These are phyloP conservation scores for Fusarium pseudocircinatum DNA, from an alignment of 2,329 filamentous ascomycete species.

Conservation along the genomic window DNA sequence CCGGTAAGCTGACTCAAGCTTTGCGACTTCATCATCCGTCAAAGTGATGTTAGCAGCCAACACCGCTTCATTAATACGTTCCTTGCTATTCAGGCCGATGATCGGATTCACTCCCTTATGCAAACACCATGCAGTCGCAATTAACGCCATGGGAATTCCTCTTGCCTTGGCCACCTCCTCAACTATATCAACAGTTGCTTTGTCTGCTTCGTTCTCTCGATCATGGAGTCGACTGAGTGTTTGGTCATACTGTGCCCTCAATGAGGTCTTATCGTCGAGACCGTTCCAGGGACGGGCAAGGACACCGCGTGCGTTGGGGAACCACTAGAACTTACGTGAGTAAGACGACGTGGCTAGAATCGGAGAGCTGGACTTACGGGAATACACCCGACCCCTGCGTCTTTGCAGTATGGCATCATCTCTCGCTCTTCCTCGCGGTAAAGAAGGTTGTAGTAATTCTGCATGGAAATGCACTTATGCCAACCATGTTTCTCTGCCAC, in stretches of 20 bases:
- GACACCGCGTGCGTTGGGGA: neutral
- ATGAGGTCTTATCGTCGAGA: neutral
- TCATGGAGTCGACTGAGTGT: neutral
- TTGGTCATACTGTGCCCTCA: neutral
- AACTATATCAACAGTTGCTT: neutral
- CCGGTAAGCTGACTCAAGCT: neutral
- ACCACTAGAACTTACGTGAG: neutral
- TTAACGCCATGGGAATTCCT: neutral
- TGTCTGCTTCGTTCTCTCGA: neutral
- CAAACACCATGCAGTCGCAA: neutral
- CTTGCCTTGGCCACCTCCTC: neutral
- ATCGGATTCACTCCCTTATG: neutral
- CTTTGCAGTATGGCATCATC: constrained; percentile 49
- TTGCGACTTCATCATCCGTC: neutral
- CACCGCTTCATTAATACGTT: neutral
- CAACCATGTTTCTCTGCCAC: constrained; percentile 62
- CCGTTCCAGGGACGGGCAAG: neutral
- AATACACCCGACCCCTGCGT: neutral
- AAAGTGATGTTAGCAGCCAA: neutral
- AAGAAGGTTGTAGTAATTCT: constrained; percentile 63
- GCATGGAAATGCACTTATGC: constrained; percentile 68
- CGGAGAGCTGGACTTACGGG: accelerated
- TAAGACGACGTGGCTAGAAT: accelerated
- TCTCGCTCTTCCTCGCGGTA: constrained; percentile 68
- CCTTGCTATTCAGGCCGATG: neutral